A percentile compares a stretch with the other conserved stretches of the same genome.
These are phyloP conservation scores for Leptographium radiaticola DNA, from an alignment of 2,329 filamentous ascomycete species.

Conservation along the genomic window DNA sequence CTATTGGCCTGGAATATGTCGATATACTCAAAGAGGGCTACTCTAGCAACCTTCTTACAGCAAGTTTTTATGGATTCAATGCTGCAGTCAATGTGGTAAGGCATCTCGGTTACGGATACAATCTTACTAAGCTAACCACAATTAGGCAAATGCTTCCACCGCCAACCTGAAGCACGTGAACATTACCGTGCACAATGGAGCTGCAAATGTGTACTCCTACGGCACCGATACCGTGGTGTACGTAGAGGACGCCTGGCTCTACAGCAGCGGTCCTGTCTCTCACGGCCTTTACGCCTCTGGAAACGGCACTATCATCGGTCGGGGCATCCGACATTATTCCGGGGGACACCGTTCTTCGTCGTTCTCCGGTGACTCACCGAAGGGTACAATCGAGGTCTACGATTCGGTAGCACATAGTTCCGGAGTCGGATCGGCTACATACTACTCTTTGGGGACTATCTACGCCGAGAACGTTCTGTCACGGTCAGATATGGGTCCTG, in stretches of 20 bases:
- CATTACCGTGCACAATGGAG: constrained; percentile 6
- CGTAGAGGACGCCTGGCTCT: constrained; percentile 2
- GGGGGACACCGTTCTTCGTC: no score
- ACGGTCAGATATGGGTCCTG: no score
- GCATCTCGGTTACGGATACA: background rate
- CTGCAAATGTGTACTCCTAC: constrained; percentile 5
- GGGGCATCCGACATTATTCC: no score
- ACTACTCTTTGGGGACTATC: no score
- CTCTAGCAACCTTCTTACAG: background rate
- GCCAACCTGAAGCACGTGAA: background rate
- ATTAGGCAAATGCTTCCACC: constrained; percentile 4
- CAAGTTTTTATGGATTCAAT: constrained; percentile 7
- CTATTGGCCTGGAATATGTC: background rate
- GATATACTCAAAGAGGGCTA: constrained; percentile 3
- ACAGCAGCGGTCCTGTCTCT: constrained; percentile 5
- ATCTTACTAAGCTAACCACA: no score
- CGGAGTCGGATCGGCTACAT: no score
- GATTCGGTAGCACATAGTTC: no score
- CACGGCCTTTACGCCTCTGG: no score
- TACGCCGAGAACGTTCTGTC: no score
- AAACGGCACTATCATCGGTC: no score
- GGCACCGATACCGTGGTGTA: constrained; percentile 2
- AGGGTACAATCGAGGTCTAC: no score
- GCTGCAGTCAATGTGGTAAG: constrained; percentile 5
- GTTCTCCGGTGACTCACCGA: no score